Base-by-base conservation (phyloP, 2,329 filamentous ascomycete genomes). In the Fusarium tjaetaba region DNA sequence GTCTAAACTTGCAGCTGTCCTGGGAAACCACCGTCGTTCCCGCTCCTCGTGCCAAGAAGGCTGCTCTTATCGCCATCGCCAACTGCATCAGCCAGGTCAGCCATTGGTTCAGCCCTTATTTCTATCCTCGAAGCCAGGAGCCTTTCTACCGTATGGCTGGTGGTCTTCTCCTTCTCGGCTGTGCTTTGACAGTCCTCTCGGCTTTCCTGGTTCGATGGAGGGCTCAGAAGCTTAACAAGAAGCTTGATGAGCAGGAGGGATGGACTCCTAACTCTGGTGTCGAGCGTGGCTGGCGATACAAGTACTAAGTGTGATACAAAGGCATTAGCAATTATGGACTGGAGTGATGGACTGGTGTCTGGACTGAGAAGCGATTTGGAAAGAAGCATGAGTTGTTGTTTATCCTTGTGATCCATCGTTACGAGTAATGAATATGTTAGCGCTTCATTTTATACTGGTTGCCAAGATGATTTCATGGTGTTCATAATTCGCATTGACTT, bases 71-170 rank as follows among this genome's bases (percentile, higher is more conserved):
- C 56, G 84, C 84, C 2, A 83, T 84, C 45, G 83, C 83, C 26
- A 85, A 85, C 63, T 83, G 82, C 28, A 79, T 84, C 38, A 81
- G 79, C 24, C 80, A 81, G 20, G 76, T 80, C 14, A 82, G 79
- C n/a, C 84, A 85, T 51, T 84, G 83, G 83, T 84, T 84, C 64
- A 83, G 79, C 3, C 83, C 83, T 0, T 84, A 84, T 66, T 85
- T 85, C 65, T 81, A 79, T 14, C 71, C 79, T 2, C 61, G 63
- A 22, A 74, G 75, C 48, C 79, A 81, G 38, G 79, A 80, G 39
- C 79, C 79, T 7, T 77, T 76, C 32, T 81, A 80, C 49, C 75
- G 77, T 16, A 78, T 77, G 14, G 79, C 77, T 10, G 79, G 79
- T 16, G 79, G 79, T 11, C 28, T 60, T n/a, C 39, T 61, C 5